Evolutionary conservation across 2,329 filamentous ascomycete genomes (phyloP).

Genomic region (Tothia fuscella): DNA sequence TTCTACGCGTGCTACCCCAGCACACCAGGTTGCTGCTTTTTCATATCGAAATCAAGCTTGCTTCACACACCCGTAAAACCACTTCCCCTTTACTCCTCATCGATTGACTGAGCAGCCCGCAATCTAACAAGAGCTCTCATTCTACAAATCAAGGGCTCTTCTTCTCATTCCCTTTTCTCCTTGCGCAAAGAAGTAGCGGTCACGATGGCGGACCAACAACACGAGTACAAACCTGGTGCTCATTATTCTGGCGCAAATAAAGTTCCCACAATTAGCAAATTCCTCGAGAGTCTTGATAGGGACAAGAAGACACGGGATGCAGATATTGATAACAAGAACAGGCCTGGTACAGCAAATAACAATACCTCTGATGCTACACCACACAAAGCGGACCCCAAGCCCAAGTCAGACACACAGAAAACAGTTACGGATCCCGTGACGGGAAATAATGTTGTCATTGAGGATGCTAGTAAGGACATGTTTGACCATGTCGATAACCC

Average conservation of each 20-base stretch:
- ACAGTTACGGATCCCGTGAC: constrained; percentile 79
- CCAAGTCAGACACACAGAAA: constrained; percentile 38
- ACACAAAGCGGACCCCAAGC: constrained; percentile 24
- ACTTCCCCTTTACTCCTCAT: too few species aligned
- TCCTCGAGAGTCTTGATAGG: constrained; percentile 64
- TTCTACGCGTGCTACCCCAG: too few species aligned
- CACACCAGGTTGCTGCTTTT: too few species aligned
- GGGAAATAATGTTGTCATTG: constrained; percentile 73
- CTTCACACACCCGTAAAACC: too few species aligned
- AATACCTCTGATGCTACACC: constrained; percentile 19
- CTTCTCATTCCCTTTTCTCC: background rate
- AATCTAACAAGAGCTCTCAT: too few species aligned
- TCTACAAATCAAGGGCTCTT: too few species aligned
- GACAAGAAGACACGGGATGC: constrained; percentile 68
- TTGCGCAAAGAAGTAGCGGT: background rate
- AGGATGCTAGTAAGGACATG: constrained; percentile 62
- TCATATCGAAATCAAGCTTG: too few species aligned
- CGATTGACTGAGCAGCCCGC: too few species aligned
- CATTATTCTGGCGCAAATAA: constrained; percentile 77
- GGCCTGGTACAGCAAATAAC: constrained; percentile 21
- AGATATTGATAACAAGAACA: constrained; percentile 48
- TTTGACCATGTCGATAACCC: constrained; percentile 62
- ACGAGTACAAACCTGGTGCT: constrained; percentile 40
- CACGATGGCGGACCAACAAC: constrained; percentile 33
- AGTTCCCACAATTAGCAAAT: constrained; percentile 77